A percentile compares a stretch with the other conserved stretches of the same genome.
These are phyloP conservation scores for Amyloporia xantha DNA, from an alignment of 768 basidiomycete species.

Conservation along the genomic window DNA sequence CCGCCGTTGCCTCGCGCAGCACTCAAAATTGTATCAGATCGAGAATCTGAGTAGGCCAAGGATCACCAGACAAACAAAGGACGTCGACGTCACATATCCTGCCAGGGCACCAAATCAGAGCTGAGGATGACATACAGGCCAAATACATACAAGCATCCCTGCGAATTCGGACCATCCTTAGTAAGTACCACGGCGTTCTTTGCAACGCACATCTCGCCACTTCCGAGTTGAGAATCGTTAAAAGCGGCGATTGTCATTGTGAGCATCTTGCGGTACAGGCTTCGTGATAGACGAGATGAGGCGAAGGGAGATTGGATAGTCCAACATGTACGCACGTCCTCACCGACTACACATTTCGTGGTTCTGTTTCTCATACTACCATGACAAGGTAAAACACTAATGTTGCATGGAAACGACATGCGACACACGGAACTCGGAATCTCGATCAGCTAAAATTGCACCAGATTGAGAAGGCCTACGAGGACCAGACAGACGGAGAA, in stretches of 20 bases:
- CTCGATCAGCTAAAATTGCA: conserved; percentile 5
- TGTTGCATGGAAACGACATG: too few relatives aligned
- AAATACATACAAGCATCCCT: too few relatives aligned
- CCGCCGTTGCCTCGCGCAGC: too few relatives aligned
- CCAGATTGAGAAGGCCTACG: conserved; percentile 15
- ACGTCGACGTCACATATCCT: too few relatives aligned
- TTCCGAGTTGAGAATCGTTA: conserved; percentile 38
- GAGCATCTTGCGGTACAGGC: conserved; percentile 23
- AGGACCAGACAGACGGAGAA: conserved; percentile 16
- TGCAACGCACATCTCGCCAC: conserved; percentile 46
- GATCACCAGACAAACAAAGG: too few relatives aligned
- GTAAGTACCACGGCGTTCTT: too few relatives aligned
- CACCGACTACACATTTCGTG: background rate
- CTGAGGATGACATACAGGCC: too few relatives aligned
- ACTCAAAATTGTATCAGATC: too few relatives aligned
- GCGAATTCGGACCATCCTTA: too few relatives aligned
- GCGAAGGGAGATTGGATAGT: background rate
- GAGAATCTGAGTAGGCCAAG: too few relatives aligned
- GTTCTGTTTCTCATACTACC: background rate
- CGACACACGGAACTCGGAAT: too few relatives aligned
- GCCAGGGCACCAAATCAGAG: too few relatives aligned
- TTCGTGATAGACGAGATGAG: background rate
- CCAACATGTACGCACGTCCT: background rate
- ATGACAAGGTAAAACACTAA: background rate
- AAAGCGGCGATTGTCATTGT: conserved; percentile 43